Percentiles rank a stretch among this genome's conserved stretches.
phyloP scores from a whole-genome alignment of 2,329 filamentous ascomycete species.

The Pseudogymnoascus sp. region DNA sequence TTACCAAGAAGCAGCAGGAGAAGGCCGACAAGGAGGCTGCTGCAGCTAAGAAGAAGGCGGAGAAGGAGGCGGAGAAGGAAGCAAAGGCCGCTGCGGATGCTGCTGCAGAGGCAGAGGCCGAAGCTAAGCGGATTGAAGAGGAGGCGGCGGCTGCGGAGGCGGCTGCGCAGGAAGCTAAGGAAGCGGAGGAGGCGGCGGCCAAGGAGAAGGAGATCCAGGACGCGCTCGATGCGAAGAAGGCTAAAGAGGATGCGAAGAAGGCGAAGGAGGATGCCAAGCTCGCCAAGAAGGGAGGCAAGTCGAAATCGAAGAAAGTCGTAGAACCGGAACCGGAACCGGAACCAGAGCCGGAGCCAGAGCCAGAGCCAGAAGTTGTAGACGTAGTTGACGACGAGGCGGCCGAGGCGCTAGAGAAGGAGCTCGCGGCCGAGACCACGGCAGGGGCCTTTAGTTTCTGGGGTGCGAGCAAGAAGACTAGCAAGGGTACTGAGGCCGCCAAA shows the following conservation, averaged over 20 bases:
- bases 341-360: slow-evolving; percentile 18
- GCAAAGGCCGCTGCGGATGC: slow-evolving; percentile 9
- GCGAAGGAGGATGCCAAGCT: slow-evolving; percentile 35
- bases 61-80: slow-evolving; percentile 28
- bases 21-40: slow-evolving; percentile 36
- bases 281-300: slow-evolving; percentile 29
- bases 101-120: slow-evolving; percentile 21
- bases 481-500: slow-evolving; percentile 28
- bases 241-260: slow-evolving; percentile 30
- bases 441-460: slow-evolving; percentile 50
- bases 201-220: slow-evolving; percentile 33
- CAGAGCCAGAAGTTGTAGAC: slow-evolving; percentile 21
- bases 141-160: slow-evolving; percentile 28
- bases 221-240: slow-evolving; percentile 31
- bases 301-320: slow-evolving; percentile 21
- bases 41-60: slow-evolving; percentile 29
- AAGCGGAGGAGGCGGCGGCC: slow-evolving; percentile 31
- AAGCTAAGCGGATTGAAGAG: slow-evolving; percentile 24
- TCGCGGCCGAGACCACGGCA: not conserved
- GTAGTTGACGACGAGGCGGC: slow-evolving; percentile 18
- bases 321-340: slow-evolving; percentile 19
- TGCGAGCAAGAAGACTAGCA: slow-evolving; percentile 35
- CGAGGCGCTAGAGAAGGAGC: slow-evolving; percentile 12
- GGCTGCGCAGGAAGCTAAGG: slow-evolving; percentile 21
- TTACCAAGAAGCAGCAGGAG: slow-evolving; percentile 37